Conservation (phyloP, 2,329 filamentous ascomycete genomes). For the Phaeosphaeria sp. region DNA sequence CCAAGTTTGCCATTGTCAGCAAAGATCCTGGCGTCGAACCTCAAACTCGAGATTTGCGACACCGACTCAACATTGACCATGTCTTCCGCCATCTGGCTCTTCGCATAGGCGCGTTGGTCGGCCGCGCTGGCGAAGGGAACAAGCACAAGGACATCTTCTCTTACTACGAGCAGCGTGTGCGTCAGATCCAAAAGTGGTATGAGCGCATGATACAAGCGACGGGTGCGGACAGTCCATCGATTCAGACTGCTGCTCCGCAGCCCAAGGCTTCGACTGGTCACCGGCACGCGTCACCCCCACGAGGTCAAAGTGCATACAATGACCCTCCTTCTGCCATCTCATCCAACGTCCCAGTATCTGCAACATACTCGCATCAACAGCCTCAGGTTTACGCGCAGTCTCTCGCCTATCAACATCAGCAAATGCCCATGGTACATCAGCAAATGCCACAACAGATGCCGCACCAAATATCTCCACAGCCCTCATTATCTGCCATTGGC, state of each 20-base stretch:
- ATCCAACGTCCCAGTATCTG: slow-evolving; percentile 21
- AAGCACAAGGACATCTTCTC: slow-evolving; percentile 36
- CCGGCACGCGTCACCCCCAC: slow-evolving; percentile 5
- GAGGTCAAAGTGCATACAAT: background rate
- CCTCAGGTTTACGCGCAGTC: slow-evolving; percentile 8
- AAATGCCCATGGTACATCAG: background rate
- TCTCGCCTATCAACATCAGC: background rate
- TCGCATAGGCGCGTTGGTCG: slow-evolving; percentile 34
- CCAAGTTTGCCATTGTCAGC: slow-evolving; percentile 39
- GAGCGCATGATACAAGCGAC: slow-evolving; percentile 33
- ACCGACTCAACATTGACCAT: slow-evolving; percentile 34
- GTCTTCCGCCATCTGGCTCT: slow-evolving; percentile 34
- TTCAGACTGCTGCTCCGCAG: slow-evolving; percentile 7
- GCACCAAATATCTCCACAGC: background rate
- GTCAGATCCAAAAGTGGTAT: slow-evolving; percentile 40
- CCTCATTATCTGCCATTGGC: slow-evolving; percentile 18
- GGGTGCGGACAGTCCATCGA: slow-evolving; percentile 14
- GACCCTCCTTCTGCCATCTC: slow-evolving; percentile 1
- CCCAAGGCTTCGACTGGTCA: background rate
- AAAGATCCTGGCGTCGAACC: slow-evolving; percentile 28
- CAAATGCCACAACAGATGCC: slow-evolving; percentile 1
- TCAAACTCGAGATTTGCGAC: slow-evolving; percentile 33
- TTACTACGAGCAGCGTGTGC: slow-evolving; percentile 31
- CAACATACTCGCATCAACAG: slow-evolving; percentile 27
- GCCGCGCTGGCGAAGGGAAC: slow-evolving; percentile 24